Base-by-base conservation (phyloP, 176 grass and related monocot genomes). In the Metroxylon sagu region DNA sequence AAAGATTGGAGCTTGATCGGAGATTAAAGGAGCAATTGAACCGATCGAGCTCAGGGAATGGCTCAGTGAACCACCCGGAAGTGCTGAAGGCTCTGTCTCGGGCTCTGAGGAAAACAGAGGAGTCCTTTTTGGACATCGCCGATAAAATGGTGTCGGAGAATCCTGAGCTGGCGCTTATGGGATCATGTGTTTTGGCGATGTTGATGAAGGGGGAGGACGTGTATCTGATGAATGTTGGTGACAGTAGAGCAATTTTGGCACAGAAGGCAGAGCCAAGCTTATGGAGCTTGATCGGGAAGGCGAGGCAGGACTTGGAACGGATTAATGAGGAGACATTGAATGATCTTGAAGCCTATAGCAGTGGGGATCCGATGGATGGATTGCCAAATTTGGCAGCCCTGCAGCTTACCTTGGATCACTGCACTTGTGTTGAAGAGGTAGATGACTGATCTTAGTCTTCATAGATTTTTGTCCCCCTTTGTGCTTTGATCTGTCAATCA, bases 341-440 rank as follows among this genome's bases (percentile, higher is more conserved):
- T 49, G 73, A 81, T 30, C 25, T 75, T 50, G 29, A 82, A 58
- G 68, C 72, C 68, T 82, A 35, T 17, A 27, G 15, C 16, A 39
- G 18, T 14, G 35, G 35, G 35, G 35, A 43, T 43, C 35, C 35
- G 12, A 23, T 63, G 10, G 18, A 55, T 19, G 26, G n/a, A 26
- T 60, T 78, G 8, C 76, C 75, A 0, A 75, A 71, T 64, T 78
- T 89, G 78, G 75, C 84, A 1, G 78, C 93, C 17, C 62, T 77
- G 51, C 93, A 92, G 76, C 84, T 98, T 27, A 98, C 93, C 10
- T 83, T 86, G 29, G 93, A 98, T 59, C 93, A 98, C 54, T 92
- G 84, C 82, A 98, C 93, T 27, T 85, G 78, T 1, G 57, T 82
- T 26, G 48, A 77, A 43, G 73, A 85, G 81, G 87, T 98, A 67